A percentile compares a stretch with the other conserved stretches of the same genome.
phyloP scores from a whole-genome alignment of 139 green algal genomes.

The Bryopsis sp. region DNA sequence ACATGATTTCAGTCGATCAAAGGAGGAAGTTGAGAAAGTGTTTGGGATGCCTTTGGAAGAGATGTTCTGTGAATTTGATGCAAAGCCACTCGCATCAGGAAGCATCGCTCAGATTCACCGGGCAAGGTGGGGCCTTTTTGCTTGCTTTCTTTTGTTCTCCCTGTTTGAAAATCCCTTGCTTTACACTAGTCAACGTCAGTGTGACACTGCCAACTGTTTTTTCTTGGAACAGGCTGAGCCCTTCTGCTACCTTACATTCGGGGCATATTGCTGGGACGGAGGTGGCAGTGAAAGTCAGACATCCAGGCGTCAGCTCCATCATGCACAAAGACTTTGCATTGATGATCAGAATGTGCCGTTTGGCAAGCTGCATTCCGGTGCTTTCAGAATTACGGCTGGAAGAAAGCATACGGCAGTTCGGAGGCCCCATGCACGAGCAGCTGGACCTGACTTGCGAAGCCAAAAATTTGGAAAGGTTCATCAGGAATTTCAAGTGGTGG shows the following conservation, averaged over 20 bases:
- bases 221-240: too few relatives aligned
- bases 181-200: too few relatives aligned
- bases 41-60: conserved; percentile 39
- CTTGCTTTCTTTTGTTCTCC: conserved; percentile 24
- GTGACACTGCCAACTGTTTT: too few relatives aligned
- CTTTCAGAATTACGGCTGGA: conserved; percentile 63
- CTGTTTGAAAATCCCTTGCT: too few relatives aligned
- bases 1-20: conserved; percentile 37
- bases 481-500: conserved; percentile 65
- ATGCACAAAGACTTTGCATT: conserved; percentile 75
- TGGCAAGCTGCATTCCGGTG: conserved; percentile 33
- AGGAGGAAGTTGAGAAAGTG: conserved; percentile 37
- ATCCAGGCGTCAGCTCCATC: conserved; percentile 61
- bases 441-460: conserved; percentile 75
- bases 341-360: conserved; percentile 45
- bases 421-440: conserved; percentile 72
- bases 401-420: conserved; percentile 76
- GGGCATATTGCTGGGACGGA: conserved; percentile 22
- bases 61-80: conserved; percentile 47
- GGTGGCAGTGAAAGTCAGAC: conserved; percentile 68
- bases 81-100: conserved; percentile 38
- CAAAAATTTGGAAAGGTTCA: conserved; percentile 57
- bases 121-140: conserved; percentile 28
- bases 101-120: conserved; percentile 58
- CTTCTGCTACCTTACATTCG: conserved; percentile 21